Percentiles rank a stretch among this genome's conserved stretches.
Evolutionary conservation across 305 asterid genomes (phyloP).

Genomic region (Fraxinus velutina): DNA sequence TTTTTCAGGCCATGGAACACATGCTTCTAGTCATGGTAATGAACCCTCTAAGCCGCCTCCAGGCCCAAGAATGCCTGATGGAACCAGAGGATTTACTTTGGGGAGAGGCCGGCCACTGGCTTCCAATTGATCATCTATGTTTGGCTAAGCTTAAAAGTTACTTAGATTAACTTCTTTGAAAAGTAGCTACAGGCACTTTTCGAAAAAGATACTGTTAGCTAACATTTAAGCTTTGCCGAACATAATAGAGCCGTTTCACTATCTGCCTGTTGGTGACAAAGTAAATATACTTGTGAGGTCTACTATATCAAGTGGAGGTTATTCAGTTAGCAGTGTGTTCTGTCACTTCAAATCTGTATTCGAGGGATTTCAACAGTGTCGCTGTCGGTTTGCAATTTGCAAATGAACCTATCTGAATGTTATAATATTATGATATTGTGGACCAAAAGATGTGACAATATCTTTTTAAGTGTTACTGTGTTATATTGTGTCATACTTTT

Average conservation of each 20-base stretch:
- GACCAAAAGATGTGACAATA: background rate
- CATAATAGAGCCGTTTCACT: background rate
- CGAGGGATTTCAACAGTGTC: slow-evolving; percentile 9
- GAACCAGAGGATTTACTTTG: slow-evolving; percentile 86
- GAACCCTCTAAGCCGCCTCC: slow-evolving; percentile 91
- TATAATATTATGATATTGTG: background rate
- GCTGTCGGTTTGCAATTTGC: background rate
- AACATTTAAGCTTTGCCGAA: background rate
- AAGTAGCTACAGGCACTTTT: background rate
- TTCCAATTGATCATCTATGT: slow-evolving; percentile 24
- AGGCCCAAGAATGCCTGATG: slow-evolving; percentile 95
- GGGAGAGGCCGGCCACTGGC: slow-evolving; percentile 82
- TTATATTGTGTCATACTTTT: background rate
- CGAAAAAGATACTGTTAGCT: background rate
- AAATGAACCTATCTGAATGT: background rate
- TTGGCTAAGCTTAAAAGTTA: background rate
- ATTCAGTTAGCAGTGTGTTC: background rate
- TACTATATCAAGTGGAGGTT: background rate
- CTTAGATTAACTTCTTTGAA: background rate
- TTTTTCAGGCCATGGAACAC: slow-evolving; percentile 60
- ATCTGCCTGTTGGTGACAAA: slow-evolving; percentile 19
- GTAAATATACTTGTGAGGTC: slow-evolving; percentile 21
- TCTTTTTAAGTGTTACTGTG: background rate
- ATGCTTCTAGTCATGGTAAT: slow-evolving; percentile 33
- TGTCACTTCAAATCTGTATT: slow-evolving; percentile 6